phyloP scores from a whole-genome alignment of 768 basidiomycete species.

The Boletus sp. region DNA sequence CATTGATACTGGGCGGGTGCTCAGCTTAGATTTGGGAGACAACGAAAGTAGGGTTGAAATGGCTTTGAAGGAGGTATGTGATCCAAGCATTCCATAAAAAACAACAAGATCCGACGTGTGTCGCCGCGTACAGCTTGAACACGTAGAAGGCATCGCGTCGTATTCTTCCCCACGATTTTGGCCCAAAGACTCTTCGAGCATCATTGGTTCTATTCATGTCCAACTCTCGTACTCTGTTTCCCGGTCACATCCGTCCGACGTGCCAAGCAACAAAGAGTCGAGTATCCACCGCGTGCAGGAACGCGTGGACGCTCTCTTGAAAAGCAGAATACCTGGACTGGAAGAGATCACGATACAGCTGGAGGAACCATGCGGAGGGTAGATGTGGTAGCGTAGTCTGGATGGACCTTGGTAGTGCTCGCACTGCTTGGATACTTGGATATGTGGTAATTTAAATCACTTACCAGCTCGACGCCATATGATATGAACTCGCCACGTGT shows the following conservation, averaged over 20 bases:
- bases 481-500: neutral
- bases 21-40: constrained; percentile 81
- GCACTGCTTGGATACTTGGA: constrained; percentile 7
- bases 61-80: constrained; percentile 61
- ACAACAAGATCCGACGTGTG: neutral
- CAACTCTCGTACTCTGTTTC: constrained; percentile 67
- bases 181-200: constrained; percentile 84
- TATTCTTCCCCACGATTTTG: constrained; percentile 86
- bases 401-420: constrained; percentile 9
- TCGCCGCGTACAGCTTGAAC: constrained; percentile 48
- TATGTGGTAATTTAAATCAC: constrained; percentile 17
- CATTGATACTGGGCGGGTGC: constrained; percentile 85
- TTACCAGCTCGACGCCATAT: neutral
- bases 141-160: constrained; percentile 76
- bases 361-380: constrained; percentile 36
- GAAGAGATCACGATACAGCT: constrained; percentile 91
- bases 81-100: neutral
- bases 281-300: constrained; percentile 63
- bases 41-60: constrained; percentile 50
- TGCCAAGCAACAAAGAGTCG: constrained; percentile 25
- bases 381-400: constrained; percentile 1
- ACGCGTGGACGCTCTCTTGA: constrained; percentile 69
- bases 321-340: constrained; percentile 71
- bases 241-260: constrained; percentile 51
- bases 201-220: constrained; percentile 91